A percentile compares a stretch with the other conserved stretches of the same genome.
Evolutionary conservation across 352 stramenopile species (phyloP).

Genomic region (Paralagenidium karlingii): DNA sequence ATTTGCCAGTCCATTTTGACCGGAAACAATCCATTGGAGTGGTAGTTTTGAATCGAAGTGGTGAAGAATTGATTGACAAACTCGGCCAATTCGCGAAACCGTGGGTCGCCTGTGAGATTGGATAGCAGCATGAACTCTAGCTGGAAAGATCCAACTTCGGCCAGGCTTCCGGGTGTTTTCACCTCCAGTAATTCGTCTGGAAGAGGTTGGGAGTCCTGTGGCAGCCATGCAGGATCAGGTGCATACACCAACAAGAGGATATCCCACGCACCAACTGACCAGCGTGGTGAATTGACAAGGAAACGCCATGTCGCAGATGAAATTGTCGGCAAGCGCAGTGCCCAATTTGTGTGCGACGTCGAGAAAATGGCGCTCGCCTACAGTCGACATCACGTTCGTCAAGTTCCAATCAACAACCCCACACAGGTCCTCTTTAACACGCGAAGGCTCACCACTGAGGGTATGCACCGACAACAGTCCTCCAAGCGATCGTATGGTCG

Average conservation of each 20-base stretch:
- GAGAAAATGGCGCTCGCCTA: too few species aligned
- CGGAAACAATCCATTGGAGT: slow-evolving; percentile 13
- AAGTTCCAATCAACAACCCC: too few species aligned
- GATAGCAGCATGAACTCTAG: slow-evolving; percentile 14
- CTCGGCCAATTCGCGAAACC: slow-evolving; percentile 8
- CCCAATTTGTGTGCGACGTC: too few species aligned
- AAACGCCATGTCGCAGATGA: too few species aligned
- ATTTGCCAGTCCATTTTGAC: slow-evolving; percentile 27
- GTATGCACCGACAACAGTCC: slow-evolving; percentile 6
- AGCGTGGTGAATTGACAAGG: too few species aligned
- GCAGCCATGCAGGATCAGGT: not conserved
- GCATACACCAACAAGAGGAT: not conserved
- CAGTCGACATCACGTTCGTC: too few species aligned
- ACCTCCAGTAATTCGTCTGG: not conserved
- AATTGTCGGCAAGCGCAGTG: too few species aligned
- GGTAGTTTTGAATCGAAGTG: slow-evolving; percentile 33
- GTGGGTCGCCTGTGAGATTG: slow-evolving; percentile 4
- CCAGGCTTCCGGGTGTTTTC: not conserved
- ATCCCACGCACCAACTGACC: too few species aligned
- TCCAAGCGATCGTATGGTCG: slow-evolving; percentile 7
- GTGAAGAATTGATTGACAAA: slow-evolving; percentile 4
- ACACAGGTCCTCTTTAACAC: slow-evolving; percentile 6
- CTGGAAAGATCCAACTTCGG: slow-evolving; percentile 10
- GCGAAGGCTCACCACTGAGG: slow-evolving; percentile 2
- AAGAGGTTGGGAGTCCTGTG: not conserved